Conservation (phyloP, 257 asterid genomes). For the Rehmannia glutinosa region DNA sequence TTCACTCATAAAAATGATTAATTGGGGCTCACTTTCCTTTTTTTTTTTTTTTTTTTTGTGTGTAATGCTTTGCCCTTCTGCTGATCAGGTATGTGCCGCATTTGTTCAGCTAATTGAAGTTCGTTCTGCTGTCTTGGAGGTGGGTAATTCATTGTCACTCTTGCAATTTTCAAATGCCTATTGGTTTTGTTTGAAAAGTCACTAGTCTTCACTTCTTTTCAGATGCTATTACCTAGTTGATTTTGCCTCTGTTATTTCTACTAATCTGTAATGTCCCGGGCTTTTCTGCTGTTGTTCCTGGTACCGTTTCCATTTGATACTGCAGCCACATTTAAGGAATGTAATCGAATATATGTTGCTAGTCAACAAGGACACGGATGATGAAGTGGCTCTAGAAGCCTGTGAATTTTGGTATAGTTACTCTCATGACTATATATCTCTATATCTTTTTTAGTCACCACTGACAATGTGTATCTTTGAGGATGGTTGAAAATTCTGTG, state of each 20-base stretch:
- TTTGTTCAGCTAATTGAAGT: constrained; percentile 93
- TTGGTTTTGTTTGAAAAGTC: background rate
- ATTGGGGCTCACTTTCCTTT: constrained; percentile 14
- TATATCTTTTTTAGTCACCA: background rate
- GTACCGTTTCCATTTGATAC: constrained; percentile 22
- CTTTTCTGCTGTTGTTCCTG: constrained; percentile 22
- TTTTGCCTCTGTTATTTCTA: constrained; percentile 1
- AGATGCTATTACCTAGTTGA: background rate
- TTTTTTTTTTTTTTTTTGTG: background rate
- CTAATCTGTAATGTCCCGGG: background rate
- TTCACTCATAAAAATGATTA: background rate
- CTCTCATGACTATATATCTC: background rate
- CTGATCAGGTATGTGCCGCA: constrained; percentile 87
- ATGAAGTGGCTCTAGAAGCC: constrained; percentile 97
- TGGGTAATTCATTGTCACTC: constrained; percentile 20
- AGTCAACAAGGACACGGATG: constrained; percentile 85
- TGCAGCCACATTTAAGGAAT: constrained; percentile 89
- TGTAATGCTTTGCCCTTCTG: background rate
- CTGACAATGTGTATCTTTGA: no score
- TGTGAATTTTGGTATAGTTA: constrained; percentile 88
- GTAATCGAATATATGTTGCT: constrained; percentile 83
- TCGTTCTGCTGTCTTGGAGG: constrained; percentile 78
- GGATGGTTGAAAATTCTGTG: no score
- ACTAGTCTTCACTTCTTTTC: background rate
- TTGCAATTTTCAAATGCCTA: background rate